Base-by-base conservation (phyloP, 192 early-diverging fungal genomes). In the Backusella morwellensis region DNA sequence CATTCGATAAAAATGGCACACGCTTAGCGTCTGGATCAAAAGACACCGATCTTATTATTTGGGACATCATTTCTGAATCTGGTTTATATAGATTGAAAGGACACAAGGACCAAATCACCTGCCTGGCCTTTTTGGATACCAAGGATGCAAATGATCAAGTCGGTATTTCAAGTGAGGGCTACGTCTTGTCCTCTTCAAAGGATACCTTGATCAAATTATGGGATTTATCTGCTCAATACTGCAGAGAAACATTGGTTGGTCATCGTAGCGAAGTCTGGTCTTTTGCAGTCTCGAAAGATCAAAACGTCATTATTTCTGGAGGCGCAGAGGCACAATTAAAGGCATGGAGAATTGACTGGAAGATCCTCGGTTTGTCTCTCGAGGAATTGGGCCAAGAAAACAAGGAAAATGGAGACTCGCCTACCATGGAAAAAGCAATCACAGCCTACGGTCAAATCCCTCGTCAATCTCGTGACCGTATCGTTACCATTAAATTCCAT, bases 251-350 rank as follows among this genome's bases (percentile, higher is more conserved):
- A 50, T 79, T 98, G 68, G 92, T 96, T 2, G 91, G 91, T 21
- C 98, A 99, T 76, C 93, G 97, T 74, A 94, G 91, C 74, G 97
- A 99, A 80, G 93, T 98, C 15, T 98, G 98, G 97, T 88, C 91
- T 8, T 84, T 95, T 80, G 97, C 91, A 36, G 81, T 91, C 21
- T 89, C 88, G 36, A 82, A 81, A 14, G 92, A 93, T 67, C 86
- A 88, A 66, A 88, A 81, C 0, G 80, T 92, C 50, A 82, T 97
- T 35, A 89, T 97, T 15, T 96, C 97, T 3, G 97, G 95, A 75
- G 91, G 95, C 6, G 90, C 91, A 4, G 97, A 99, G 74, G 80
- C 90, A 8, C 92, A 92, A 72, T 86, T 98, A 73, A 92, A 92
- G 68, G 93, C 97, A 21, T 99, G 97, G 97, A 91, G 87, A 47